Percentiles rank a stretch among this genome's conserved stretches.
These are phyloP conservation scores for Sporothrix euskadiensis DNA, from an alignment of 2,329 filamentous ascomycete genomes.

Conservation along the genomic window DNA sequence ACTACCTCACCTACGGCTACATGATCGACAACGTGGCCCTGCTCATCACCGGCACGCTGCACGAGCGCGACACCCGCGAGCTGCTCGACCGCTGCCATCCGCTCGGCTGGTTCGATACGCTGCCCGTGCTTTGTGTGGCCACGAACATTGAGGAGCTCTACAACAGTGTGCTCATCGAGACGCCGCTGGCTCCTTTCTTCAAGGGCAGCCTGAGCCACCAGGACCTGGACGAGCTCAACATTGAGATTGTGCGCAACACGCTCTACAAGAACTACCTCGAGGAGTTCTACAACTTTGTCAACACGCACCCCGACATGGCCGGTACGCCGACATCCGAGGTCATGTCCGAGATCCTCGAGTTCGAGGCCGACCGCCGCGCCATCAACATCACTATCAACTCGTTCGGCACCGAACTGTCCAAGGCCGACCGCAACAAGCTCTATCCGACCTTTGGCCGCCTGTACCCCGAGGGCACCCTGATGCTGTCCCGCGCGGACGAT, in stretches of 20 bases:
- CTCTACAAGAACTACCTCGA: constrained; percentile 99
- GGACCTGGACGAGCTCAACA: constrained; percentile 97
- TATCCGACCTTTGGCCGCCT: constrained; percentile 90
- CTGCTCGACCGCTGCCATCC: constrained; percentile 94
- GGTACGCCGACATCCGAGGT: constrained; percentile 89
- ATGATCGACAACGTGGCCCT: constrained; percentile 99
- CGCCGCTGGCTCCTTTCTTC: constrained; percentile 93
- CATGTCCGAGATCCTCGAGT: constrained; percentile 94
- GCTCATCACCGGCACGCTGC: constrained; percentile 94
- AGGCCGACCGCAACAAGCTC: constrained; percentile 91
- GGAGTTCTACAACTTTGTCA: constrained; percentile 95
- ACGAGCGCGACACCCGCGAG: constrained; percentile 95
- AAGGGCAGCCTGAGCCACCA: constrained; percentile 95
- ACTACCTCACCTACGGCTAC: constrained; percentile 98
- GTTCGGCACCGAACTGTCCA: constrained; percentile 92
- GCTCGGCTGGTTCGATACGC: constrained; percentile 97
- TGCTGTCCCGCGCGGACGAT: constrained; percentile 93
- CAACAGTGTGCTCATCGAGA: constrained; percentile 96
- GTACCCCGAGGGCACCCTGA: constrained; percentile 90
- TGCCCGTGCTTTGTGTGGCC: constrained; percentile 95
- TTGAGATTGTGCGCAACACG: constrained; percentile 97
- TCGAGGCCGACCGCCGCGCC: constrained; percentile 91
- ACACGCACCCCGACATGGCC: constrained; percentile 79
- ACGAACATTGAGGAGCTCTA: constrained; percentile 99
- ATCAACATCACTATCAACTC: constrained; percentile 99